Percentiles rank a stretch among this genome's conserved stretches.
phyloP scores from a whole-genome alignment of 2,329 filamentous ascomycete genomes.

The Penicillium aurantiogriseum region DNA sequence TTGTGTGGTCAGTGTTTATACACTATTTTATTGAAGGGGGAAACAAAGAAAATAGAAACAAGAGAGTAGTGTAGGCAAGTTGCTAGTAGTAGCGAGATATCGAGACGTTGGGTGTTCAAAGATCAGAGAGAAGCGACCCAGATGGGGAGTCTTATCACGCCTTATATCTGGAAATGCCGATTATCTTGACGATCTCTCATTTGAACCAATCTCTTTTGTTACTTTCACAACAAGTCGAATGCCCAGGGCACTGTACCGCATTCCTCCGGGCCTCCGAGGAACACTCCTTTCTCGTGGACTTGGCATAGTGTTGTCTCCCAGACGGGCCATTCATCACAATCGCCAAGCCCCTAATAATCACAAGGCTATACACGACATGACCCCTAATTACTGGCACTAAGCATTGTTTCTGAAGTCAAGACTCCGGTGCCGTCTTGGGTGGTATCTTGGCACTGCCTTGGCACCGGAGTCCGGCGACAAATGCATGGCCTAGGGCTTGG shows the following conservation, averaged over 20 bases:
- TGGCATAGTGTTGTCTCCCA: neutral
- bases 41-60: neutral
- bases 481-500: conserved; percentile 16
- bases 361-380: neutral
- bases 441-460: conserved; percentile 24
- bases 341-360: neutral
- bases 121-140: neutral
- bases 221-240: neutral
- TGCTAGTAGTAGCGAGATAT: neutral
- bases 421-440: conserved; percentile 18
- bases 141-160: neutral
- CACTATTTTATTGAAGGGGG: too few relatives aligned
- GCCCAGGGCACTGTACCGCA: neutral
- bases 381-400: neutral
- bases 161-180: neutral
- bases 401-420: conserved; percentile 7
- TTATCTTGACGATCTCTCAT: neutral
- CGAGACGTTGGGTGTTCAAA: neutral
- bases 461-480: conserved; percentile 20
- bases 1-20: neutral
- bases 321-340: neutral
- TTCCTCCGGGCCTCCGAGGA: neutral
- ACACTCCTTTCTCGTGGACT: too few relatives aligned
- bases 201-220: conserved; percentile 2
- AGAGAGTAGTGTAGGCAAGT: neutral